Conservation (phyloP, 2,329 filamentous ascomycete species). For the Plenodomus lindquistii region DNA sequence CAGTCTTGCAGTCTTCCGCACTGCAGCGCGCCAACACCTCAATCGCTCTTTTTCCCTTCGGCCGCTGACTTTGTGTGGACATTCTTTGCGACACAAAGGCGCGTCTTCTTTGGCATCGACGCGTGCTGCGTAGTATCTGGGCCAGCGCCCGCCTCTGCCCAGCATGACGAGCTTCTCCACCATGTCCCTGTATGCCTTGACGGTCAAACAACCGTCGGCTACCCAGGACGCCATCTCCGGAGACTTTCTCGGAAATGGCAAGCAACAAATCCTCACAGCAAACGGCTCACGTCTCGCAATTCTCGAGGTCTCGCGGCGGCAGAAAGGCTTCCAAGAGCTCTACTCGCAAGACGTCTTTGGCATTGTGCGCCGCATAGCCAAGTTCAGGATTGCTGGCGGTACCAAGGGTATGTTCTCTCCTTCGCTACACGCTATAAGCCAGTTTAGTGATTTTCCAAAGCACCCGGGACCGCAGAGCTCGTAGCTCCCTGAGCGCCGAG, state of each 20-base stretch:
- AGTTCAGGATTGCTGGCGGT: conserved; percentile 90
- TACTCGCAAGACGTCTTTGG: conserved; percentile 94
- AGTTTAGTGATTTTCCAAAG: conserved; percentile 55
- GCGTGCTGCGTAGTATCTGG: conserved; percentile 25
- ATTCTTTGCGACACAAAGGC: not conserved
- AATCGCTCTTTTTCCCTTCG: not conserved
- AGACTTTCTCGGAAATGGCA: conserved; percentile 93
- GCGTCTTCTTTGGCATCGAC: conserved; percentile 8
- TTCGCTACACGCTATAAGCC: conserved; percentile 37
- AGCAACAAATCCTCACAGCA: conserved; percentile 95
- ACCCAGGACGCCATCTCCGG: conserved; percentile 90
- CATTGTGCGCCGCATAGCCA: conserved; percentile 85
- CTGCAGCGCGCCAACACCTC: conserved; percentile 8
- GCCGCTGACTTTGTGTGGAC: not conserved
- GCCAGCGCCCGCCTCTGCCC: conserved; percentile 43
- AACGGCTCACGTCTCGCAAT: conserved; percentile 89
- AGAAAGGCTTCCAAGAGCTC: conserved; percentile 83
- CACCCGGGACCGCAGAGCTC: conserved; percentile 33
- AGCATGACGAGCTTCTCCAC: conserved; percentile 95
- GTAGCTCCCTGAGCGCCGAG: conserved; percentile 28
- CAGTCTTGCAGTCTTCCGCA: not conserved
- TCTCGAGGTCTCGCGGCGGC: conserved; percentile 79
- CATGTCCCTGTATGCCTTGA: conserved; percentile 98
- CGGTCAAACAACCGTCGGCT: conserved; percentile 87
- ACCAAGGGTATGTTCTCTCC: conserved; percentile 77